These are phyloP conservation scores for Blastocystis sp. DNA, from an alignment of 352 stramenopile species.

Conservation along the genomic window DNA sequence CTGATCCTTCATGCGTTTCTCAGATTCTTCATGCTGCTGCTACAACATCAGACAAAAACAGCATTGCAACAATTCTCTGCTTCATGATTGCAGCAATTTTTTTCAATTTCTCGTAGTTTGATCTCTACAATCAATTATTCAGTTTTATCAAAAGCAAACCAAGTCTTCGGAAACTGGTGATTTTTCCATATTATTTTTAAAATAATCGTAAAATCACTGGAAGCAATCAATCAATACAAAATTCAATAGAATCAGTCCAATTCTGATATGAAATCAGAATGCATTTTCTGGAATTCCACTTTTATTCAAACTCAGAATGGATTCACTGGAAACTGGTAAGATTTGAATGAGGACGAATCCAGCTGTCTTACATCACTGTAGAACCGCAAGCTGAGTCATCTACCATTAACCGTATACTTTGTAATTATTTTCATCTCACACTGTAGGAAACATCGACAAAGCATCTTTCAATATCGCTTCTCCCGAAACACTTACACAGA, in stretches of 20 bases:
- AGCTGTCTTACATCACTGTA: background rate
- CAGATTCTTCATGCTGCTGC: background rate
- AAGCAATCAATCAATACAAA: no score
- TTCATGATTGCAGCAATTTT: constrained; percentile 56
- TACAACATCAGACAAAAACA: background rate
- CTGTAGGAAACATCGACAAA: background rate
- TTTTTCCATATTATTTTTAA: background rate
- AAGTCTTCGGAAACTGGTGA: background rate
- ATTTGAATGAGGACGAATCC: background rate
- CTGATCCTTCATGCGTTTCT: background rate
- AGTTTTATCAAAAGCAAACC: background rate
- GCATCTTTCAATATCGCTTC: background rate
- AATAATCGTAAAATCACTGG: no score
- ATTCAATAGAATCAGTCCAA: no score
- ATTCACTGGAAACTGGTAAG: background rate
- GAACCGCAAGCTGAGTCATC: background rate
- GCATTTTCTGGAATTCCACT: background rate
- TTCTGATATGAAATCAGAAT: background rate
- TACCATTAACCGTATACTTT: background rate
- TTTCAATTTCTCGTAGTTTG: constrained; percentile 51
- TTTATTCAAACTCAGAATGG: background rate
- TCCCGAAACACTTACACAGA: constrained; percentile 30
- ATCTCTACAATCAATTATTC: constrained; percentile 3
- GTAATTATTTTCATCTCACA: background rate
- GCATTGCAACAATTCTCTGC: background rate